Evolutionary conservation across 768 basidiomycete genomes (phyloP).

Genomic region (Trametes cinnabarina): DNA sequence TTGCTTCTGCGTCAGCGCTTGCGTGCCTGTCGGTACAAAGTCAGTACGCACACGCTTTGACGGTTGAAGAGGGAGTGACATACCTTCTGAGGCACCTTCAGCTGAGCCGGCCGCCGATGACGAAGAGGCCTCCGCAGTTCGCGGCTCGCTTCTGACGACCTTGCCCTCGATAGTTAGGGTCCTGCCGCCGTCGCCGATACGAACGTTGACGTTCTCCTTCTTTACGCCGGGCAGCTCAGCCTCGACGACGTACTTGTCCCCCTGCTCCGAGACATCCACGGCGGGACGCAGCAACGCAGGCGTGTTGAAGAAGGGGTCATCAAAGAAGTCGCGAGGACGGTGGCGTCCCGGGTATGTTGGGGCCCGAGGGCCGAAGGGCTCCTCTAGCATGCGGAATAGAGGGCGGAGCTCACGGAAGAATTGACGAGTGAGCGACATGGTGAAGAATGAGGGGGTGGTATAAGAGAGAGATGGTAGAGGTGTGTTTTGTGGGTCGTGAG

Average conservation of each 20-base stretch:
- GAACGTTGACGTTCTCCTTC: constrained; percentile 72
- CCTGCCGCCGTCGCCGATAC: constrained; percentile 66
- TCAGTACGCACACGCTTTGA: constrained; percentile 1
- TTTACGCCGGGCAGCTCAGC: constrained; percentile 78
- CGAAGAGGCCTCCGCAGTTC: constrained; percentile 1
- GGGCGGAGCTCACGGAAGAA: constrained; percentile 68
- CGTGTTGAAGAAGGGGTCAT: constrained; percentile 49
- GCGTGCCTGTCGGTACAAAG: constrained; percentile 12
- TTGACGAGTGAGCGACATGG: constrained; percentile 30
- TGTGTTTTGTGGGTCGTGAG: neutral
- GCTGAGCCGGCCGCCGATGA: constrained; percentile 8
- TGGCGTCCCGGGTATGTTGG: constrained; percentile 25
- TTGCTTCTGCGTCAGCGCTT: constrained; percentile 21
- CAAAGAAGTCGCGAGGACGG: constrained; percentile 40
- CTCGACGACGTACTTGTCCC: constrained; percentile 63
- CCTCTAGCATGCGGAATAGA: constrained; percentile 73
- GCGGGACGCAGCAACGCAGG: constrained; percentile 45
- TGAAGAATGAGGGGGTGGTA: neutral
- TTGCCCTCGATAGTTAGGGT: constrained; percentile 74
- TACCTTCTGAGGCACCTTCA: constrained; percentile 32
- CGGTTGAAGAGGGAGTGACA: neutral
- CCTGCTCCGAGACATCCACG: constrained; percentile 67
- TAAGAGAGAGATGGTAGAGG: neutral
- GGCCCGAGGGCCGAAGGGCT: constrained; percentile 50
- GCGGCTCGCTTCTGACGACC: constrained; percentile 32